Percentiles rank a stretch among this genome's conserved stretches.
Conservation (phyloP, 2,329 filamentous ascomycete genomes). For the Pseudocercospora cruenta region DNA sequence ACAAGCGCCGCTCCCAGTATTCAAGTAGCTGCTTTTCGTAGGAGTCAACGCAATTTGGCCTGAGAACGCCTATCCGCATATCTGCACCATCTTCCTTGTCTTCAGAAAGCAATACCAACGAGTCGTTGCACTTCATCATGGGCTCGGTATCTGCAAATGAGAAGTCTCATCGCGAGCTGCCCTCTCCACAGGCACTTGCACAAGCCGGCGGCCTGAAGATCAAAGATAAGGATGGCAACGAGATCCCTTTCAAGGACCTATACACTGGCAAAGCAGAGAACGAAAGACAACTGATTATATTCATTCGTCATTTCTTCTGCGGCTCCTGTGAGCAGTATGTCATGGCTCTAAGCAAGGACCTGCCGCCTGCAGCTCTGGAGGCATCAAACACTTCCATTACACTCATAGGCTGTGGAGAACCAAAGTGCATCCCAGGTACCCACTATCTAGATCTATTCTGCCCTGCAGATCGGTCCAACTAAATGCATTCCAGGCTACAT, state of each 20-base stretch:
- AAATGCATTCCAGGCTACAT: constrained; percentile 36
- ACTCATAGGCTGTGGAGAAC: constrained; percentile 42
- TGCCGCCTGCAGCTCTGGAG: constrained; percentile 30
- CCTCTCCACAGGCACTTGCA: constrained; percentile 20
- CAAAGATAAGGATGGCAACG: constrained; percentile 34
- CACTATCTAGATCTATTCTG: background rate
- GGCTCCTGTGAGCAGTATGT: constrained; percentile 43
- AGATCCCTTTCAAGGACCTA: constrained; percentile 34
- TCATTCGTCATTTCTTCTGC: constrained; percentile 48
- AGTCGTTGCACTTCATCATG: constrained; percentile 11
- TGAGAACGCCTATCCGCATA: background rate
- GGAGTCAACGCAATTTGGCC: background rate
- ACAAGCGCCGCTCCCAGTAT: background rate
- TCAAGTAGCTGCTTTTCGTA: background rate
- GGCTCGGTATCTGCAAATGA: constrained; percentile 19
- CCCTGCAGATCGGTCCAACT: background rate
- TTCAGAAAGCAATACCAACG: background rate
- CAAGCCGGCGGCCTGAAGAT: constrained; percentile 31
- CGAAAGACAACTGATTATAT: constrained; percentile 39
- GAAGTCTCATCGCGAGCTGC: constrained; percentile 21
- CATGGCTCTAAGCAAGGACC: constrained; percentile 31
- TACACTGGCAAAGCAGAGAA: constrained; percentile 26
- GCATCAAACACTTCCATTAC: constrained; percentile 33
- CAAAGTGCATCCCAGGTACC: constrained; percentile 30
- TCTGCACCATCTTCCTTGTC: background rate